Conservation (phyloP, 345 rosid genomes). For the Salix purpurea region DNA sequence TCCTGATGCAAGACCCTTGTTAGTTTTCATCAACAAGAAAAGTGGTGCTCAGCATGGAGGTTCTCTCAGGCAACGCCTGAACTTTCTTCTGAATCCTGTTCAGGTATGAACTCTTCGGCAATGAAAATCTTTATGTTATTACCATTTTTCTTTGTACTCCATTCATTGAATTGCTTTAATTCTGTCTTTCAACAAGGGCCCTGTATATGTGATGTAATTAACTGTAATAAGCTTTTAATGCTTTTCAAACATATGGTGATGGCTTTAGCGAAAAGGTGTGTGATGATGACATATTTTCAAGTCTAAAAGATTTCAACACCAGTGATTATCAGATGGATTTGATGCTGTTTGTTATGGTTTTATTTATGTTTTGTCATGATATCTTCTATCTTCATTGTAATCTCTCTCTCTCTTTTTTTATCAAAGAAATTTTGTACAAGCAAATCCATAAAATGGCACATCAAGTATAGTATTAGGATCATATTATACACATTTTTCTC, state of each 20-base stretch:
- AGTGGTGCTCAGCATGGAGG: conserved; percentile 82
- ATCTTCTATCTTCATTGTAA: neutral
- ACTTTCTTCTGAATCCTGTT: conserved; percentile 71
- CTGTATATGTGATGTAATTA: neutral
- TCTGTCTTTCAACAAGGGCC: neutral
- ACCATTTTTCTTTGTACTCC: neutral
- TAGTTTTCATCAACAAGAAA: conserved; percentile 75
- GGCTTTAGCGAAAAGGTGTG: neutral
- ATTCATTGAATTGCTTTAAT: neutral
- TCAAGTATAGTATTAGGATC: neutral
- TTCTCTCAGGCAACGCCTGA: conserved; percentile 62
- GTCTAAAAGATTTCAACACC: neutral
- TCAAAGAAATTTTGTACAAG: neutral
- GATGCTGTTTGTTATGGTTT: neutral
- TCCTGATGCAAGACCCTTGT: conserved; percentile 60
- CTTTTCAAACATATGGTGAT: neutral
- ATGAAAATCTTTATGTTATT: neutral
- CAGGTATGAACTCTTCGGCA: conserved; percentile 37
- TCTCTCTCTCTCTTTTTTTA: too few species aligned
- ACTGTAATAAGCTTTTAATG: neutral
- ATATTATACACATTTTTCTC: neutral
- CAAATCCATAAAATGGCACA: neutral
- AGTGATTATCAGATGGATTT: neutral
- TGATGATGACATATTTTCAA: neutral
- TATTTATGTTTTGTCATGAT: neutral